Conservation (phyloP, 2,329 filamentous ascomycete genomes). For the Aspergillus costaricaensis region DNA sequence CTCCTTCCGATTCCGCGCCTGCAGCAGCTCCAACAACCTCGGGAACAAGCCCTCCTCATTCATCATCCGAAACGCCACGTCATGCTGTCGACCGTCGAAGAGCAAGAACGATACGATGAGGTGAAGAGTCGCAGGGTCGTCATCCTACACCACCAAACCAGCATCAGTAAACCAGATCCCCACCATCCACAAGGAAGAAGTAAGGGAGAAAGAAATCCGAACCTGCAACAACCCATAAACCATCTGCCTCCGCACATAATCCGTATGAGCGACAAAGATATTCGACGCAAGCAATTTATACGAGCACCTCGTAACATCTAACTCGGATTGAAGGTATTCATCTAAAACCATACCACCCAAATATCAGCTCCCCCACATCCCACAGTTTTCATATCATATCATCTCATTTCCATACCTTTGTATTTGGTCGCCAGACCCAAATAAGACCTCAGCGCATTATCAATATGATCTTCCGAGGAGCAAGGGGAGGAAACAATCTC, state of each 20-base stretch:
- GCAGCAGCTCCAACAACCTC: slow-evolving; percentile 78
- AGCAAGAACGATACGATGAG: slow-evolving; percentile 81
- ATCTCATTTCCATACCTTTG: slow-evolving; percentile 53
- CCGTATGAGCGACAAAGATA: slow-evolving; percentile 72
- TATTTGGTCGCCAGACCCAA: slow-evolving; percentile 74
- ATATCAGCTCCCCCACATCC: not conserved
- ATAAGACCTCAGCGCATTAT: slow-evolving; percentile 83
- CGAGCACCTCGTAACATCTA: slow-evolving; percentile 78
- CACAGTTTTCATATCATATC: not conserved
- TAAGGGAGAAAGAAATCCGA: not conserved
- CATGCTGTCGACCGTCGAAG: slow-evolving; percentile 78
- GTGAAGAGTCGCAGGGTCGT: slow-evolving; percentile 77
- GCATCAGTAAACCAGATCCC: not conserved
- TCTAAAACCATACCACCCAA: slow-evolving; percentile 47
- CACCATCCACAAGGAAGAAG: no score
- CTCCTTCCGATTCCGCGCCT: slow-evolving; percentile 60
- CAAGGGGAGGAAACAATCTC: slow-evolving; percentile 63
- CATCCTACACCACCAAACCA: slow-evolving; percentile 62
- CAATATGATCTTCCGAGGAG: slow-evolving; percentile 68
- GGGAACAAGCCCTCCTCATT: slow-evolving; percentile 81
- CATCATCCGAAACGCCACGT: slow-evolving; percentile 82
- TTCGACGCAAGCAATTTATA: slow-evolving; percentile 74
- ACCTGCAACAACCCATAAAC: slow-evolving; percentile 81
- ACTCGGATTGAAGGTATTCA: slow-evolving; percentile 72
- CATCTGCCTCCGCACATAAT: slow-evolving; percentile 90